phyloP scores from a whole-genome alignment of 1,284 basidiomycete genomes.

The Papiliotrema terrestris region DNA sequence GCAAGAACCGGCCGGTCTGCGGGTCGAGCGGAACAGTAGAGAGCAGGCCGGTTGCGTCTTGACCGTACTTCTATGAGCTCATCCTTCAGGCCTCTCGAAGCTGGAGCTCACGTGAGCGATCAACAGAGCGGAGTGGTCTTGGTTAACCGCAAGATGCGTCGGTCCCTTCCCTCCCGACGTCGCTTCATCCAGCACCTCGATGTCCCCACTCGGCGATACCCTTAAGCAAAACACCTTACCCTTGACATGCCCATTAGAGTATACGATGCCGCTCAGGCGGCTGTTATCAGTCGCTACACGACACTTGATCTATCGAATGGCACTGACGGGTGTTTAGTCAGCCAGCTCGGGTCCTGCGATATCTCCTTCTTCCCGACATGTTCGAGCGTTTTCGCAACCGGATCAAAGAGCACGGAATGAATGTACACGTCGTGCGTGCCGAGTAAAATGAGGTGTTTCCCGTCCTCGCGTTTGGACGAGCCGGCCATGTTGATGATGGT shows the following conservation, averaged over 20 bases:
- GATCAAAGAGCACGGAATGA: slow-evolving; percentile 20
- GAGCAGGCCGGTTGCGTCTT: slow-evolving; percentile 8
- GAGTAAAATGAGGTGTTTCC: slow-evolving; percentile 18
- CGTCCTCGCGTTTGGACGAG: not conserved
- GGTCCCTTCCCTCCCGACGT: slow-evolving; percentile 19
- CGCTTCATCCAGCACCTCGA: slow-evolving; percentile 21
- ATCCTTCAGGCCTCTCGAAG: not conserved
- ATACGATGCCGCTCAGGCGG: slow-evolving; percentile 19
- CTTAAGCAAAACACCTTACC: slow-evolving; percentile 22
- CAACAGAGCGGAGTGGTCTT: slow-evolving; percentile 12
- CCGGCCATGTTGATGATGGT: too few species aligned
- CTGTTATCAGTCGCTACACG: not conserved
- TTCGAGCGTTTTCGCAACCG: slow-evolving; percentile 5
- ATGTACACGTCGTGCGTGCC: slow-evolving; percentile 23
- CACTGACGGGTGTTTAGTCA: slow-evolving; percentile 25
- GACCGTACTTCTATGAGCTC: slow-evolving; percentile 7
- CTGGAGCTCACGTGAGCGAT: slow-evolving; percentile 24
- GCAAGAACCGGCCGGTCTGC: slow-evolving; percentile 13
- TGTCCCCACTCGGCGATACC: slow-evolving; percentile 7
- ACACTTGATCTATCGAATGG: not conserved
- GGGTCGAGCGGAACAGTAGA: slow-evolving; percentile 14
- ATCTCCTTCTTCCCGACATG: slow-evolving; percentile 5
- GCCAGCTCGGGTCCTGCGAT: slow-evolving; percentile 24
- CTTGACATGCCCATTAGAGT: slow-evolving; percentile 21
- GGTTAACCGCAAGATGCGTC: slow-evolving; percentile 20